Percentiles rank a stretch among this genome's conserved stretches.
Conservation (phyloP, 257 asterid genomes). For the Verbena officinalis region DNA sequence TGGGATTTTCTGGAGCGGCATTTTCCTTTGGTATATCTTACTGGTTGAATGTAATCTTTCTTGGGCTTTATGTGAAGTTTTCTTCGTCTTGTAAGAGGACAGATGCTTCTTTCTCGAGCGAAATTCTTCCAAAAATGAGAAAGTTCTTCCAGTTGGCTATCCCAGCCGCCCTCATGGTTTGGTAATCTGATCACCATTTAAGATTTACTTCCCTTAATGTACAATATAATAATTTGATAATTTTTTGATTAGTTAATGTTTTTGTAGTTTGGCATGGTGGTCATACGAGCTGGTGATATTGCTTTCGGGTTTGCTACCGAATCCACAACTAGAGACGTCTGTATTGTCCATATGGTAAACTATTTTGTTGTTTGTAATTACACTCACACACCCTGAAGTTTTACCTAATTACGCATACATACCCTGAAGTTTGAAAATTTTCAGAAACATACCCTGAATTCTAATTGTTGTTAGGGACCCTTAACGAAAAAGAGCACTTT, state of each 20-base stretch:
- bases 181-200: constrained; percentile 16
- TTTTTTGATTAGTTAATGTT: background rate
- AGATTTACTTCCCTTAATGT: background rate
- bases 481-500: no score
- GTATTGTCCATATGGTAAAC: constrained; percentile 29
- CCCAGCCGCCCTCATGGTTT: constrained; percentile 35
- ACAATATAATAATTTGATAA: background rate
- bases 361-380: no score
- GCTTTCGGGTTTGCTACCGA: constrained; percentile 26
- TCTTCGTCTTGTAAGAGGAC: constrained; percentile 23
- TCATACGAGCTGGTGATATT: constrained; percentile 31
- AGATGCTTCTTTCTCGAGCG: background rate
- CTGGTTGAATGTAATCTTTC: constrained; percentile 29
- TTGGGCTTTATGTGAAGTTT: constrained; percentile 26
- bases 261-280: constrained; percentile 33
- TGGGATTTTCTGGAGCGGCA: constrained; percentile 37
- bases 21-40: constrained; percentile 31
- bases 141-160: constrained; percentile 32
- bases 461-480: no score
- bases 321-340: constrained; percentile 36
- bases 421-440: no score
- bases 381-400: no score
- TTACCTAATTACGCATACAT: no score
- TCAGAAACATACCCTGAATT: no score
- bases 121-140: constrained; percentile 6